Evolutionary conservation across 2,329 filamentous ascomycete genomes (phyloP).

Genomic region (Epicoccum sorghinum): DNA sequence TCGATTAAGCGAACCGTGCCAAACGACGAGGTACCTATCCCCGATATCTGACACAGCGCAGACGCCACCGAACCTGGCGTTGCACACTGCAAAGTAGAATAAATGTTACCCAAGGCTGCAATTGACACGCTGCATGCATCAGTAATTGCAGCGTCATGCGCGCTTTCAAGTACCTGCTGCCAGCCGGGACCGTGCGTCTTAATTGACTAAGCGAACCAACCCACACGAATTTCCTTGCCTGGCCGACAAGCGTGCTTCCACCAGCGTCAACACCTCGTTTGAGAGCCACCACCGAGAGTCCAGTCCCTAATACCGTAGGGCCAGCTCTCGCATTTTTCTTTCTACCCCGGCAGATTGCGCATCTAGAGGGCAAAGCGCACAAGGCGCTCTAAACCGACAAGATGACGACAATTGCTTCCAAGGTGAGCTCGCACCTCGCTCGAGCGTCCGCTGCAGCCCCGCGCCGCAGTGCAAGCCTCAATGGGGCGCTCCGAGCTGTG

Average conservation of each 20-base stretch:
- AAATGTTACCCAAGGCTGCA: neutral
- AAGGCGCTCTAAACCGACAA: slow-evolving; percentile 52
- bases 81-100: neutral
- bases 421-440: slow-evolving; percentile 43
- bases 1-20: slow-evolving; percentile 18
- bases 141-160: slow-evolving; percentile 20
- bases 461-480: slow-evolving; percentile 13
- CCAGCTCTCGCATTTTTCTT: slow-evolving; percentile 46
- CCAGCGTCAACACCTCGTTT: slow-evolving; percentile 38
- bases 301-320: slow-evolving; percentile 47
- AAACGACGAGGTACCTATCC: slow-evolving; percentile 1
- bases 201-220: slow-evolving; percentile 39
- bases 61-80: neutral
- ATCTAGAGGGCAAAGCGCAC: slow-evolving; percentile 52
- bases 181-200: slow-evolving; percentile 8
- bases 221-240: slow-evolving; percentile 24
- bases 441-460: slow-evolving; percentile 13
- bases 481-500: slow-evolving; percentile 12
- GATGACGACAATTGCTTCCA: slow-evolving; percentile 52
- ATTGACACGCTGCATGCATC: neutral
- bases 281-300: slow-evolving; percentile 45
- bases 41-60: slow-evolving; percentile 7
- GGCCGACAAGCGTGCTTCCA: slow-evolving; percentile 25
- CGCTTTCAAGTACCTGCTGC: neutral
- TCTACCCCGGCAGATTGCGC: slow-evolving; percentile 47